A percentile compares a stretch with the other conserved stretches of the same genome.
These are phyloP conservation scores for Trichosphaerium sp. DNA, from an alignment of 78 protist species.

Conservation along the genomic window DNA sequence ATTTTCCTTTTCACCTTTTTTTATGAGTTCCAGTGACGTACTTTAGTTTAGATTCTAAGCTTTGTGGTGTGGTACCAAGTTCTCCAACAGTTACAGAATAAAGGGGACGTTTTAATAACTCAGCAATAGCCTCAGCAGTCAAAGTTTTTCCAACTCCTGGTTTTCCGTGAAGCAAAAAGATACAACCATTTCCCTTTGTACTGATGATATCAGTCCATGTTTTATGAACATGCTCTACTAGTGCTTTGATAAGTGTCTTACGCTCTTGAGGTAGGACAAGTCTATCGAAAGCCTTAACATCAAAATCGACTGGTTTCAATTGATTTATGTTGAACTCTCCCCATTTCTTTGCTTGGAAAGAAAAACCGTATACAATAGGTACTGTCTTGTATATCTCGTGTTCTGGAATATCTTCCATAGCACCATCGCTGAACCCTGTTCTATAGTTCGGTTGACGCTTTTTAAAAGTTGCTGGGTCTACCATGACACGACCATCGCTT, in stretches of 20 bases:
- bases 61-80: slow-evolving; percentile 5
- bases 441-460: not conserved
- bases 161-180: slow-evolving; percentile 4
- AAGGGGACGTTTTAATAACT: slow-evolving; percentile 21
- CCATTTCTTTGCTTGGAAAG: slow-evolving; percentile 8
- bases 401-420: not conserved
- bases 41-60: slow-evolving; percentile 2
- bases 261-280: slow-evolving; percentile 2
- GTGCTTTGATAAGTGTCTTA: not conserved
- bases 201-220: slow-evolving; percentile 4
- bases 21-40: slow-evolving; percentile 12
- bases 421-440: not conserved
- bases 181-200: slow-evolving; percentile 20
- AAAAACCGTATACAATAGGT: slow-evolving; percentile 1
- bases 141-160: slow-evolving; percentile 19
- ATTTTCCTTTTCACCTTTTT: too few relatives aligned
- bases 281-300: not conserved
- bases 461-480: not conserved
- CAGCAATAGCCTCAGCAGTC: slow-evolving; percentile 38
- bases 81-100: slow-evolving; percentile 27
- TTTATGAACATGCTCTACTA: not conserved
- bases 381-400: not conserved
- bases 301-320: not conserved
- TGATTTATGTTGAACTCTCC: not conserved
- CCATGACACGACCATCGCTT: not conserved